Evolutionary conservation across 2,329 filamentous ascomycete species (phyloP), one percentile per base, ranked within the genome.

Genomic region (Neonectria neomacrospora): DNA sequence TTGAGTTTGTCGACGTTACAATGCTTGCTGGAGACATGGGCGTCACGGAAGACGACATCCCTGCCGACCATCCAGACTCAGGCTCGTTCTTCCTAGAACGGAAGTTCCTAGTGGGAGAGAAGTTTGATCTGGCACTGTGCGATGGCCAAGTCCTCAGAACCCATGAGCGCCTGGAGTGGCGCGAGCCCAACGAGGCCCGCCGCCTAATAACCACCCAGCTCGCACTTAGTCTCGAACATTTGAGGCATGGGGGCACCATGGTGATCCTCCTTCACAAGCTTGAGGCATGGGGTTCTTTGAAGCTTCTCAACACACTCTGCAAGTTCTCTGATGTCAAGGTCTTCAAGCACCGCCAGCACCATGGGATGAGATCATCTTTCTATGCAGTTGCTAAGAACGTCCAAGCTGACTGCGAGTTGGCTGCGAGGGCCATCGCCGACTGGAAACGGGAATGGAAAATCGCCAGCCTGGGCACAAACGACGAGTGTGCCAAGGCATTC

Each of bases 301-400:
- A 69, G 0, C 48, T 82, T 0, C 45, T 88, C 10, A 68, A 77
- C 14, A 70, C 63, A 0, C 82, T 87, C 42, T 66, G 56, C 14
- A 68, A 72, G n/a, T 84, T 87, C 58, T 74, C 82, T 0, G 12
- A 16, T 0, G 22, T 69, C 0, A 30, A 52, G 2, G 65, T 86
- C 0, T 82, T 79, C 70, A 88, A 88, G 68, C 83, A 82, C 0
- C 65, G 8, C 2, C 70, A 8, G 1, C 67, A 61, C 3, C 82
- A 87, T 61, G 70, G 67, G 1, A 82, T 73, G 20, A 74, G 80
- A 4, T 83, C 80, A 0, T 86, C 83, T 0, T 88, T 87, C 65
- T 88, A 88, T 67, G 74, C 87, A 69, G 63, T 88, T 10, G 84
- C 84, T 2, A 79, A 71, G 1, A 67, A 80, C 3, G 74, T 88